Evolutionary conservation across 2,329 filamentous ascomycete species (phyloP).

Genomic region (Monosporascus sp.): DNA sequence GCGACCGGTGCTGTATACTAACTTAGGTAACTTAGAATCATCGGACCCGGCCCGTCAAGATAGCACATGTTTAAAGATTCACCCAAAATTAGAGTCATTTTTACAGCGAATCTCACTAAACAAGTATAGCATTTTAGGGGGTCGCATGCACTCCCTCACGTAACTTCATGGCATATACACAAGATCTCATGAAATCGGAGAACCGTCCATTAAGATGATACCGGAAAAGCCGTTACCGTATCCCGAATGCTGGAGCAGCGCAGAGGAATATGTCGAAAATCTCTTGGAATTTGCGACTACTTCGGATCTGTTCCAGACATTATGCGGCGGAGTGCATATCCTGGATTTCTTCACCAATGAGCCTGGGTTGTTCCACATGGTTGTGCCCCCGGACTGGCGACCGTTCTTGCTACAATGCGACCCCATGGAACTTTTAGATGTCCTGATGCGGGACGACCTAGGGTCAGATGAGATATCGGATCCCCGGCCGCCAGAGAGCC

Average conservation of each 20-base stretch:
- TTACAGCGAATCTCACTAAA: too few species aligned
- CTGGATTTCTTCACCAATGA: conserved; percentile 90
- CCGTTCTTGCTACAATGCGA: conserved; percentile 67
- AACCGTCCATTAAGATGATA: conserved; percentile 31
- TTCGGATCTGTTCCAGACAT: conserved; percentile 72
- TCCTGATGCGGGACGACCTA: conserved; percentile 76
- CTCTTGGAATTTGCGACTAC: conserved; percentile 72
- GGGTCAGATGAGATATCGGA: conserved; percentile 25
- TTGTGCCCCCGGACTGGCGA: conserved; percentile 78
- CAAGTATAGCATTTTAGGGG: not conserved
- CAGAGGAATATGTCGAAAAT: conserved; percentile 73
- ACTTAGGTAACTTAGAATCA: too few species aligned
- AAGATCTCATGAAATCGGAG: too few species aligned
- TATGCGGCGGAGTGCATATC: conserved; percentile 97
- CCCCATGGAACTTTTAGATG: conserved; percentile 71
- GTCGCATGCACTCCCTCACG: not conserved
- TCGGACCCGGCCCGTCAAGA: too few species aligned
- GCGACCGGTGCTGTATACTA: conserved; percentile 1
- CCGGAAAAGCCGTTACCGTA: conserved; percentile 61
- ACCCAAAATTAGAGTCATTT: too few species aligned
- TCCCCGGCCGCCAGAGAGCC: conserved; percentile 42
- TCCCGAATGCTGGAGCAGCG: conserved; percentile 60
- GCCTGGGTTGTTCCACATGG: conserved; percentile 73
- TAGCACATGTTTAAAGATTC: too few species aligned
- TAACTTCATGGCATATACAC: not conserved